Base-by-base conservation (phyloP, 306 rosid genomes). In the Bauhinia variegata region DNA sequence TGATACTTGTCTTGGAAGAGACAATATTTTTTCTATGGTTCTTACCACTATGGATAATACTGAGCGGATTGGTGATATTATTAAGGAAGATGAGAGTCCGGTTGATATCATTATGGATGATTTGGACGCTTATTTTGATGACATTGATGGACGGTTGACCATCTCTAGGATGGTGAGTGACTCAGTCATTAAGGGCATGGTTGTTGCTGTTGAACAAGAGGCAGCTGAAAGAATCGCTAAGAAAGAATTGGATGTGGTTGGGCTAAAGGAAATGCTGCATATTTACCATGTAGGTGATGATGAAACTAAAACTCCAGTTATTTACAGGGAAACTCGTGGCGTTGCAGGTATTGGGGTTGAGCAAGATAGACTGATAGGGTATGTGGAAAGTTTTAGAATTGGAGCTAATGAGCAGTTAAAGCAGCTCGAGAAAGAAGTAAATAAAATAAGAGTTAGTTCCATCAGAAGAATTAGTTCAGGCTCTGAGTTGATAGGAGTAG, bases 161-260 rank as follows among this genome's bases (percentile, higher is more conserved):
- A 71, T 95, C n/a, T 90, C 97, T 5, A 82, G 96, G 80, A 80
- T 90, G 96, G 99, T 90, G 47, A 86, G 89, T 54, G 97, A 95
- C 60, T 85, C 95, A 12, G 74, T 95, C 55, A 73, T 90, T 49
- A 90, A 79, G 83, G 96, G 96, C 63, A 80, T 85, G 85, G 87
- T 95, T 73, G 75, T 76, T 78, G 96, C 92, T 2, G 56, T 95
- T 33, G 76, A 82, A 58, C 79, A 85, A 54, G 90, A 83, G 67
- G 92, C 97, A 17, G 84, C 70, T 18, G 92, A 88, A 88, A 83
- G 71, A 75, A 77, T 93, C 42, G 71, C 89, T 44, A 81, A 57
- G 80, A 93, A 88, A 79, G 96, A 90, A 65, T 59, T 44, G 59
- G 96, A 88, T 89, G 76, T 93, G 61, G 70, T 74, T 55, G 63